Base-by-base conservation (phyloP, 2,329 filamentous ascomycete genomes). In the Rutstroemia sp. region DNA sequence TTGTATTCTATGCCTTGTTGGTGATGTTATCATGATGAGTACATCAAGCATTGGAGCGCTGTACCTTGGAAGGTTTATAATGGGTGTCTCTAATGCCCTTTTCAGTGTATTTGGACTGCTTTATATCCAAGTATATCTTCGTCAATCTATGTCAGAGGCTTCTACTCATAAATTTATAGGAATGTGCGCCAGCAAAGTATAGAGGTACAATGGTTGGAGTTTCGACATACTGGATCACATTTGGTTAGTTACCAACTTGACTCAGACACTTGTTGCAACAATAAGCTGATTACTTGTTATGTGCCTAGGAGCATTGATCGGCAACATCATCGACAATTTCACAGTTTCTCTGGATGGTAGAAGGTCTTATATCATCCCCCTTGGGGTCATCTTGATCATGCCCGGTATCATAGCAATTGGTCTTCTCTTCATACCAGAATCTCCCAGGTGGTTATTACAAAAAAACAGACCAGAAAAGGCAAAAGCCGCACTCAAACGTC, bases 261-360 rank as follows among this genome's bases (percentile, higher is more conserved):
- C 30, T 34, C 30, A 2, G 9, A 34, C 30, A 34, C 10, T 8
- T 42, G 7, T 1, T 12, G 14, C 2, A 19, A n/a, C 7, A 19
- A 19, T 42, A 19, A 18, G 19, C 4, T 42, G 39, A 42, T 19
- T 42, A 10, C 19, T 57, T 50, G 63, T 46, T 46, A 58, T 30
- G 60, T 63, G 8, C 57, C 60, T 61, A 71, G 79, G 75, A 53
- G 77, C 71, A 58, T 72, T 82, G 27, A 69, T 78, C 42, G 75
- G 75, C 38, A 76, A 75, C 16, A 69, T 77, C 34, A 71, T 81
- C 51, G 78, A 81, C 65, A 80, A 79, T 68, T 78, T 76, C 56
- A 72, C 64, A 34, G 73, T 61, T 59, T 67, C 54, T 63, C 60
- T 67, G 10, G 23, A 37, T 6, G 63, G 65, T 12, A 64, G 60